Evolutionary conservation across 257 asterid genomes (phyloP), one percentile per base, ranked within the genome.

Genomic region (Striga asiatica): DNA sequence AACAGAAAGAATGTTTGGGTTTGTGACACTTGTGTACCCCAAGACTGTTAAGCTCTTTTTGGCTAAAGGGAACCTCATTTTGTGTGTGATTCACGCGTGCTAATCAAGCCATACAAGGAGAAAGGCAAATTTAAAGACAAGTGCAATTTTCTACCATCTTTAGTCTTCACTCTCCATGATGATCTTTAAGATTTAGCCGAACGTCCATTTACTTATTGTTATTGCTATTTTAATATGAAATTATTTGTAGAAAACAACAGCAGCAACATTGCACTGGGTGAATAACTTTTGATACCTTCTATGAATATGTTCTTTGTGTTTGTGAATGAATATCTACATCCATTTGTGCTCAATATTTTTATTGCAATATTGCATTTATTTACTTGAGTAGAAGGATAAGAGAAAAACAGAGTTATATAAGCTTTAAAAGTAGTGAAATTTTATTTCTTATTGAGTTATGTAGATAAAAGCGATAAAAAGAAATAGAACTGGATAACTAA

Each of bases 1-100:
- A n/a, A n/a, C n/a, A n/a, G n/a, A 83, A 71, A 72, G 97, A 1
- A 89, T 89, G 97, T 89, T 89, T 56, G 97, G 97, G 14, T 89
- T 89, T 58, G 97, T 89, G 22, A 82, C 97, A 0, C 82, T 89
- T 71, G 72, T 75, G 38, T 83, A 74, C 66, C 74, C 97, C 1
- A 95, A 89, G 50, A 85, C 97, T 1, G 97, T 89, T 55, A 85
- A 89, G 79, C 81, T 64, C 56, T 85, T 89, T 61, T 72, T 89
- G 68, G 93, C 93, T 1, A 89, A 89, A 69, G 97, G 97, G 34
- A 89, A 89, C 66, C 95, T 6, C 97, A 89, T 82, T 89, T 85
- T 2, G 92, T 89, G 22, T 89, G 97, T 28, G 97, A 89, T 71
- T 89, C 92, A 12, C 87, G 97, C 0, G 97, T 89, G 61, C 97